Evolutionary conservation across 1,284 basidiomycete species (phyloP).

Genomic region (Rhodotorula sp.): DNA sequence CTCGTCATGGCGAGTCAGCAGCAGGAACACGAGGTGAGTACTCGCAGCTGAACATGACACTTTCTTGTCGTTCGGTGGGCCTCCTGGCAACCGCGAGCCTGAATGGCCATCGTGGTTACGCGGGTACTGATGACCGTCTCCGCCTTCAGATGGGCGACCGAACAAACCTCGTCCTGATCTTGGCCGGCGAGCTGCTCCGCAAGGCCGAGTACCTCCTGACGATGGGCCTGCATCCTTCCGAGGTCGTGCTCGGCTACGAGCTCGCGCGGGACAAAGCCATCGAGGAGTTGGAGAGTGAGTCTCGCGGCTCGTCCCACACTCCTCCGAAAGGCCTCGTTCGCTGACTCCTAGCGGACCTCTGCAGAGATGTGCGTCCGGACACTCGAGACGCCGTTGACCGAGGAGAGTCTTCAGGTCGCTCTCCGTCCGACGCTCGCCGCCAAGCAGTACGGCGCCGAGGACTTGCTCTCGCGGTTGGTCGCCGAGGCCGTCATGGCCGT

Average conservation of each 20-base stretch:
- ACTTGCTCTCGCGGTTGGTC: constrained; percentile 76
- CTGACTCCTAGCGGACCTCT: neutral
- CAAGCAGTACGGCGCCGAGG: constrained; percentile 95
- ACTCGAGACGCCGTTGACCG: constrained; percentile 76
- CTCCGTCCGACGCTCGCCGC: constrained; percentile 90
- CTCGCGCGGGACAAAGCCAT: constrained; percentile 84
- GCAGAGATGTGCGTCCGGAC: constrained; percentile 50
- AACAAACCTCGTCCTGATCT: constrained; percentile 92
- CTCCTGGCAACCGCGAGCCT: fast-evolving
- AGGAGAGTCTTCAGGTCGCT: constrained; percentile 71
- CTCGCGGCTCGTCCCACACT: constrained; percentile 52
- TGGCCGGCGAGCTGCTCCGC: constrained; percentile 93
- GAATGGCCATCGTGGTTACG: neutral
- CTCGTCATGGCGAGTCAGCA: constrained; percentile 97
- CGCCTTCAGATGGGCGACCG: constrained; percentile 81
- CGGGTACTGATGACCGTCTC: neutral
- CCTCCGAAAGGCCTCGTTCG: neutral
- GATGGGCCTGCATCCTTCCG: constrained; percentile 93
- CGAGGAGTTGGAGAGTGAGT: constrained; percentile 85
- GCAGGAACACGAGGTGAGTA: constrained; percentile 83
- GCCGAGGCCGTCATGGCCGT: constrained; percentile 88
- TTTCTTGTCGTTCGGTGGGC: neutral
- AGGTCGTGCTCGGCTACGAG: constrained; percentile 89
- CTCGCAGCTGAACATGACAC: neutral
- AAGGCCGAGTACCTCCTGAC: constrained; percentile 88